A percentile compares a stretch with the other conserved stretches of the same genome.
These are phyloP conservation scores for Astrothelium subdiscretum DNA, from an alignment of 495 filamentous ascomycete genomes.

Conservation along the genomic window DNA sequence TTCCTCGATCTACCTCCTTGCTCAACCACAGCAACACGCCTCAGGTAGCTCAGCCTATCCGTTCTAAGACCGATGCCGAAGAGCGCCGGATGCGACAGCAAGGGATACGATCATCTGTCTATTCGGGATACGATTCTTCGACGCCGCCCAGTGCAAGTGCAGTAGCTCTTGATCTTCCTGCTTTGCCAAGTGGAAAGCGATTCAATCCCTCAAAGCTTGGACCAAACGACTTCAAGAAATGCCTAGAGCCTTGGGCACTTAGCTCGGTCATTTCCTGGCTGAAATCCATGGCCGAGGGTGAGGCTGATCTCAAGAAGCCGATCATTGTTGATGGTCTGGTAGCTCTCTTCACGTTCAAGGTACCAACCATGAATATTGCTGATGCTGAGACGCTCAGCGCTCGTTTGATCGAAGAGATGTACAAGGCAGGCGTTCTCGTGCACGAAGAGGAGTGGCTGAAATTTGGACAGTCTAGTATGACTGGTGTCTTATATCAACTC, in stretches of 20 bases:
- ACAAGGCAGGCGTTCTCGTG: conserved; percentile 62
- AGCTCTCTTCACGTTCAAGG: conserved; percentile 85
- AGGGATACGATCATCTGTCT: conserved; percentile 33
- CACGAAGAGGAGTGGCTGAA: conserved; percentile 98
- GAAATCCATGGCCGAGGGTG: conserved; percentile 74
- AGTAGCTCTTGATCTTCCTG: conserved; percentile 37
- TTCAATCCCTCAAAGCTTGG: conserved; percentile 84
- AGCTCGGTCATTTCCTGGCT: conserved; percentile 82
- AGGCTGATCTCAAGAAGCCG: conserved; percentile 67
- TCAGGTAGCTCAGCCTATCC: conserved; percentile 64
- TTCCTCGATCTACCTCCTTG: conserved; percentile 80
- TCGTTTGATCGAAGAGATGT: conserved; percentile 71
- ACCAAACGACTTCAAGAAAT: conserved; percentile 72
- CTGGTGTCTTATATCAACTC: conserved; percentile 85
- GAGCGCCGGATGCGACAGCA: conserved; percentile 44
- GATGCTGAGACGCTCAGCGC: conserved; percentile 83
- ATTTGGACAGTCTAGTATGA: conserved; percentile 61
- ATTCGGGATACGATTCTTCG: conserved; percentile 36
- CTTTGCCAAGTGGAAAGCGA: conserved; percentile 32
- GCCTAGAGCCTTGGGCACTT: conserved; percentile 84
- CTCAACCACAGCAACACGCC: conserved; percentile 72
- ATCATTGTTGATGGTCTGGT: conserved; percentile 78
- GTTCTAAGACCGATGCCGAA: conserved; percentile 92
- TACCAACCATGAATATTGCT: conserved; percentile 97
- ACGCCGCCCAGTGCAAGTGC: conserved; percentile 39